Evolutionary conservation across 495 filamentous ascomycete genomes (phyloP).

Genomic region (Recurvomyces mirabilis): DNA sequence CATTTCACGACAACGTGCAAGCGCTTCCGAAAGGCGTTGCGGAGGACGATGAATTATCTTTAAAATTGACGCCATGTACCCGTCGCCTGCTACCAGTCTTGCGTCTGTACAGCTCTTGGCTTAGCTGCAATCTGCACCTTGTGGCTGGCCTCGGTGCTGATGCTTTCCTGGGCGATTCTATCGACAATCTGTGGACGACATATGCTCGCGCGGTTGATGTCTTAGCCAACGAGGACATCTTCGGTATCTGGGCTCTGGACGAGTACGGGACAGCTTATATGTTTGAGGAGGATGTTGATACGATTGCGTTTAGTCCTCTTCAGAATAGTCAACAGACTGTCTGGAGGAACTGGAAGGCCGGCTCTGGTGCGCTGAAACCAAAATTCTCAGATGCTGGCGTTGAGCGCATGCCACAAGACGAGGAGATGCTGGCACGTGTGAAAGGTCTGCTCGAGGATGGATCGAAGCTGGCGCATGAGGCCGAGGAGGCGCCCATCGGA

Average conservation of each 20-base stretch:
- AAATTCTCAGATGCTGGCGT: slow-evolving; percentile 44
- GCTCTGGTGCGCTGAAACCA: slow-evolving; percentile 35
- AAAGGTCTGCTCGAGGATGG: slow-evolving; percentile 58
- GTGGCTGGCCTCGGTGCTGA: slow-evolving; percentile 30
- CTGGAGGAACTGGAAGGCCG: slow-evolving; percentile 34
- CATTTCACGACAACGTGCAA: slow-evolving; percentile 56
- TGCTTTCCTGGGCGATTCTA: slow-evolving; percentile 42
- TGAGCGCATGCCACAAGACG: slow-evolving; percentile 49
- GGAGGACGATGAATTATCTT: slow-evolving; percentile 27
- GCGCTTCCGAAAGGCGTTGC: slow-evolving; percentile 23
- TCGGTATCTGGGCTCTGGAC: slow-evolving; percentile 18
- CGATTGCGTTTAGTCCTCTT: slow-evolving; percentile 62
- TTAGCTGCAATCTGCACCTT: slow-evolving; percentile 41
- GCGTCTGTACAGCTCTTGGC: slow-evolving; percentile 65
- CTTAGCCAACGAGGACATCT: slow-evolving; percentile 10
- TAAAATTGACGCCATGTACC: slow-evolving; percentile 50
- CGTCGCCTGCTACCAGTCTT: slow-evolving; percentile 58
- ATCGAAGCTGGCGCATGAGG: slow-evolving; percentile 44
- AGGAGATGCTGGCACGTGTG: slow-evolving; percentile 62
- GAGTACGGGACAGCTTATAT: slow-evolving; percentile 52
- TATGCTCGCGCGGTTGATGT: slow-evolving; percentile 12
- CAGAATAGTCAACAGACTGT: slow-evolving; percentile 40
- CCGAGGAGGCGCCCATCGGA: slow-evolving; percentile 30
- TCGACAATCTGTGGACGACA: slow-evolving; percentile 25
- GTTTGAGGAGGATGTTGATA: slow-evolving; percentile 67